A percentile compares a stretch with the other conserved stretches of the same genome.
Evolutionary conservation across 257 asterid genomes (phyloP).

Genomic region (Lycium ferocissimum): DNA sequence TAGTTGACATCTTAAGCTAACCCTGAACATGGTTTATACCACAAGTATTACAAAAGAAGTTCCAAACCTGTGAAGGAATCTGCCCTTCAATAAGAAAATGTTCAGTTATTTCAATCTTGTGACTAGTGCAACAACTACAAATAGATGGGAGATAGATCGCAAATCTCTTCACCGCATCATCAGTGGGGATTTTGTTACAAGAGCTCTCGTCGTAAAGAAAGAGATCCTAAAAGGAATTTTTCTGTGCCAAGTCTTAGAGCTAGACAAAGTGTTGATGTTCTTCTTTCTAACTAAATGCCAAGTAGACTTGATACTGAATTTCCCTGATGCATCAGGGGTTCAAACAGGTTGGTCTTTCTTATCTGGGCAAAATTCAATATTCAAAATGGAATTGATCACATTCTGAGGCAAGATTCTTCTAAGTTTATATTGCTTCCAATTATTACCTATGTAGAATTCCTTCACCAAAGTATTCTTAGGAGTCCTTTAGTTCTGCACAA

Average conservation of each 20-base stretch:
- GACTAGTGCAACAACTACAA: neutral
- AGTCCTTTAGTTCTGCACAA: neutral
- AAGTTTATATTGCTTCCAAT: neutral
- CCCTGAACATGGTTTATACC: too few species aligned
- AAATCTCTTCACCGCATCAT: neutral
- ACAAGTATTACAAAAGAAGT: neutral
- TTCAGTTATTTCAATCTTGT: neutral
- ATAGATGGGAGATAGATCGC: neutral
- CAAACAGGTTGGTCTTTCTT: neutral
- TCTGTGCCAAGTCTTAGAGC: neutral
- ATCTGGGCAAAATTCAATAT: neutral
- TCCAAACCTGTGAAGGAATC: neutral
- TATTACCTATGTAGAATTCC: neutral
- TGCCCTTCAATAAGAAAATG: neutral
- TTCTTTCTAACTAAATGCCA: neutral
- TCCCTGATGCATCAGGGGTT: neutral
- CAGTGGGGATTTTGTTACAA: neutral
- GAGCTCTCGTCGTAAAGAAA: neutral
- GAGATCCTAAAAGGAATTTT: neutral
- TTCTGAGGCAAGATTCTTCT: neutral
- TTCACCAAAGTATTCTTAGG: neutral
- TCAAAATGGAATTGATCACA: too few species aligned
- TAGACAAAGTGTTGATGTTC: neutral
- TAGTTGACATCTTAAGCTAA: too few species aligned
- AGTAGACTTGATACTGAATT: neutral